These are phyloP conservation scores for Saccharomycopsis malanga DNA, from an alignment of 805 yeast genomes.

Conservation along the genomic window DNA sequence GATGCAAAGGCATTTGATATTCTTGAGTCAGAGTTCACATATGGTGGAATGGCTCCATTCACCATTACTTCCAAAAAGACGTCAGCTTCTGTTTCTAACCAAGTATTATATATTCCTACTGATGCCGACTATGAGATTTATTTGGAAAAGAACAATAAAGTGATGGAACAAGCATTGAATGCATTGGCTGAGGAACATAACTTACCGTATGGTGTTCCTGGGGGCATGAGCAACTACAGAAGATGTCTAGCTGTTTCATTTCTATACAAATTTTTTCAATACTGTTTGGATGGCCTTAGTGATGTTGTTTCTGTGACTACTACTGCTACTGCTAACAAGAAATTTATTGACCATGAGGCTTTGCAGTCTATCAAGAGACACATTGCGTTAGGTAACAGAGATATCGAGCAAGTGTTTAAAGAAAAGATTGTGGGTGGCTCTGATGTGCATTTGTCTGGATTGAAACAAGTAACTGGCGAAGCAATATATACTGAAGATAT, in stretches of 20 bases:
- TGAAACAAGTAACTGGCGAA: conserved; percentile 43
- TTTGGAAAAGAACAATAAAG: conserved; percentile 13
- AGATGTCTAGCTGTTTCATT: conserved; percentile 39
- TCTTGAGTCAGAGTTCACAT: conserved; percentile 29
- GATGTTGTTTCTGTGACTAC: not conserved
- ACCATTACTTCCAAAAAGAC: conserved; percentile 36
- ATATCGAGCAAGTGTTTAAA: conserved; percentile 33
- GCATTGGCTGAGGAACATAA: conserved; percentile 31
- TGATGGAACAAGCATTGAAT: conserved; percentile 29
- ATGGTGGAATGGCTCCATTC: conserved; percentile 45
- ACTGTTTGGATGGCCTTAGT: conserved; percentile 24
- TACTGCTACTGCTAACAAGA: not conserved
- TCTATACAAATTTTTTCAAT: conserved; percentile 38
- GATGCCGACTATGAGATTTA: conserved; percentile 1
- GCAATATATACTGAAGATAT: conserved; percentile 40
- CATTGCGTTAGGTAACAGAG: conserved; percentile 34
- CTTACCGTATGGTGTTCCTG: conserved; percentile 39
- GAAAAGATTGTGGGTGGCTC: conserved; percentile 34
- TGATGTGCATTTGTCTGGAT: conserved; percentile 38
- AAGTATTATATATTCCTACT: conserved; percentile 5
- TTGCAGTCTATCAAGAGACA: conserved; percentile 33
- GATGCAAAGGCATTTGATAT: conserved; percentile 13
- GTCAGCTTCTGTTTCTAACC: conserved; percentile 12
- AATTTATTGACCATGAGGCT: conserved; percentile 28
- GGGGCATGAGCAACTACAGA: conserved; percentile 43